Evolutionary conservation across 129 eudicot genomes (phyloP), one percentile per base, ranked within the genome.

Genomic region (Solidago caesia): DNA sequence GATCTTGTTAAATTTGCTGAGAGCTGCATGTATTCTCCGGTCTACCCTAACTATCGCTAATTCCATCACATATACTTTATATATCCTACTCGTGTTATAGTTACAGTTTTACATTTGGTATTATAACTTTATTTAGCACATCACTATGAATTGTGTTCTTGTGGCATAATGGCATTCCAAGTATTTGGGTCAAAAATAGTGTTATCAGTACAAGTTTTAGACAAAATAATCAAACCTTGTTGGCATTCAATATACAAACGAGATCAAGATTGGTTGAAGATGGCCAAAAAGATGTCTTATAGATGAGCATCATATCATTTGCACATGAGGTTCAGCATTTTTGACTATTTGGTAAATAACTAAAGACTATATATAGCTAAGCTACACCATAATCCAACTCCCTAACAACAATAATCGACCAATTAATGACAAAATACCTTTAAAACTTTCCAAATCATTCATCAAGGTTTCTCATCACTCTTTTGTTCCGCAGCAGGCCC

Each of bases 1-100:
- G 87, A 92, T 77, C 94, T 92, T 1, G 89, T 92, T 57, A 77
- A 83, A 70, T 87, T 80, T 67, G 96, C 96, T 0, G 92, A 92
- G 87, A 85, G 97, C 67, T 89, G 97, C 85, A 92, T 92, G 97
- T 89, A 92, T 85, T 83, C 87, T 76, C 97, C 97, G 43, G 41
- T 69, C 48, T 92, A 92, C 84, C 89, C 91, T 70, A 79, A 5
- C 66, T 92, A 87, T 67, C 95, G 84, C 69, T 87, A 78, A 79
- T 42, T 63, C 14, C n/a, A 64, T 73, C 73, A 39, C 59, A 43
- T 59, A 60, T 45, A 6, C 73, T 52, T 64, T 41, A 33, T 7
- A 15, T 39, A 5, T 8, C 44, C n/a, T 21, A 2, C 33, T 78
- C 52, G 15, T 12, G 49, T 52, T 13, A 33, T 47, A 62, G 70